These are phyloP conservation scores for Rhodotorula graminis DNA, from an alignment of 768 basidiomycete genomes.

Conservation along the genomic window DNA sequence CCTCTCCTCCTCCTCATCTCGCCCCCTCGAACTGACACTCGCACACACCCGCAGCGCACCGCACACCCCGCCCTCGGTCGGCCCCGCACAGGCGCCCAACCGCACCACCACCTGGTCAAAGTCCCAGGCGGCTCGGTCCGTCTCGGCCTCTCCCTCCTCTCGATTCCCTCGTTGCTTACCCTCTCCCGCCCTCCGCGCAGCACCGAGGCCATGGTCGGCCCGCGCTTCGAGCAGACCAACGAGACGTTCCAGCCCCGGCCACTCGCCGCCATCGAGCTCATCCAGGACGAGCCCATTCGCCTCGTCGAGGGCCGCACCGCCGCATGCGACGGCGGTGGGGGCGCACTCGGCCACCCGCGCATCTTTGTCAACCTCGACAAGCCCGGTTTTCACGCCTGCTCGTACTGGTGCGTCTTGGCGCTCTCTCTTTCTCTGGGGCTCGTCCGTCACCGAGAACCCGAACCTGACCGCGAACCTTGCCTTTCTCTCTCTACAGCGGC, in stretches of 20 bases:
- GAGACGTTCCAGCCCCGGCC: slow-evolving; percentile 85
- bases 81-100: slow-evolving; percentile 69
- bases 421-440: not conserved
- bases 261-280: slow-evolving; percentile 82
- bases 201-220: slow-evolving; percentile 52
- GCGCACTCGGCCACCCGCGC: slow-evolving; percentile 92
- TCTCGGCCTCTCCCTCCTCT: not conserved
- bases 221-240: slow-evolving; percentile 87
- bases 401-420: slow-evolving; percentile 32
- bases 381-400: slow-evolving; percentile 45
- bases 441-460: not conserved
- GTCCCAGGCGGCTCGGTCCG: slow-evolving; percentile 67
- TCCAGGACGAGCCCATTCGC: slow-evolving; percentile 77
- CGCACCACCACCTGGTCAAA: slow-evolving; percentile 76
- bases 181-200: slow-evolving; percentile 19
- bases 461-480: not conserved
- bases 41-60: slow-evolving; percentile 11
- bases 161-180: not conserved
- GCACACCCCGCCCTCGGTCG: slow-evolving; percentile 38
- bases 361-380: slow-evolving; percentile 94
- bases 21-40: not conserved
- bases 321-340: slow-evolving; percentile 90
- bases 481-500: not conserved
- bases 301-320: slow-evolving; percentile 77
- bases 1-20: too few species aligned